phyloP scores from a whole-genome alignment of 2,329 filamentous ascomycete genomes.

The Fusarium chuoi region DNA sequence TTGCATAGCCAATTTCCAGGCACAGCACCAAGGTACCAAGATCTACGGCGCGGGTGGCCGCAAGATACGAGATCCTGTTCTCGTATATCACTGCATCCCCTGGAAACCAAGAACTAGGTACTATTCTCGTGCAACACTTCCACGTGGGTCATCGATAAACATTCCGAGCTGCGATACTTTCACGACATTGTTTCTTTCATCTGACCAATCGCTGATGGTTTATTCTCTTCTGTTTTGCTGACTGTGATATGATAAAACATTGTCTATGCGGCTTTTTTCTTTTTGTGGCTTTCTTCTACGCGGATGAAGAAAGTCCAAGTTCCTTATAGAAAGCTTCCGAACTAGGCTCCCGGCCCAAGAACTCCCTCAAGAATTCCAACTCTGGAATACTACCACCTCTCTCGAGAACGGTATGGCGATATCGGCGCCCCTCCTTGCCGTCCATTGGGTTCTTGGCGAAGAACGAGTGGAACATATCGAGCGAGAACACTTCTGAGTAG shows the following conservation, averaged over 20 bases:
- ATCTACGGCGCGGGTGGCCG: slow-evolving; percentile 23
- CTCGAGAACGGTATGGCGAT: slow-evolving; percentile 82
- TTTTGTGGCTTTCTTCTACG: background rate
- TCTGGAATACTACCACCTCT: slow-evolving; percentile 82
- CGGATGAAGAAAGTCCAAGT: slow-evolving; percentile 61
- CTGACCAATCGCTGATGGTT: background rate
- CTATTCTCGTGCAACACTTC: slow-evolving; percentile 3
- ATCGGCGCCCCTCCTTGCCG: slow-evolving; percentile 75
- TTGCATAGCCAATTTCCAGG: slow-evolving; percentile 6
- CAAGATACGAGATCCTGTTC: slow-evolving; percentile 28
- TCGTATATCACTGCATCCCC: slow-evolving; percentile 21
- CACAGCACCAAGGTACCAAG: background rate
- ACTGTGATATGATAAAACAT: background rate
- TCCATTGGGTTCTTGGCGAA: slow-evolving; percentile 86
- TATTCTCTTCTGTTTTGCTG: slow-evolving; percentile 14
- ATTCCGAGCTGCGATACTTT: background rate
- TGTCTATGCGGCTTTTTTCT: background rate
- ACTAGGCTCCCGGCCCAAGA: slow-evolving; percentile 79
- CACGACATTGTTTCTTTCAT: background rate
- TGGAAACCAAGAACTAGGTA: background rate
- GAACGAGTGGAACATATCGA: slow-evolving; percentile 86
- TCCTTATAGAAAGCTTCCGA: slow-evolving; percentile 85
- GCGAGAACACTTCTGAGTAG: slow-evolving; percentile 81
- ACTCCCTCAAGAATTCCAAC: slow-evolving; percentile 82
- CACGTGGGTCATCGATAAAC: background rate